These are phyloP conservation scores for Cytospora paraplurivora DNA, from an alignment of 2,329 filamentous ascomycete genomes.

Conservation along the genomic window DNA sequence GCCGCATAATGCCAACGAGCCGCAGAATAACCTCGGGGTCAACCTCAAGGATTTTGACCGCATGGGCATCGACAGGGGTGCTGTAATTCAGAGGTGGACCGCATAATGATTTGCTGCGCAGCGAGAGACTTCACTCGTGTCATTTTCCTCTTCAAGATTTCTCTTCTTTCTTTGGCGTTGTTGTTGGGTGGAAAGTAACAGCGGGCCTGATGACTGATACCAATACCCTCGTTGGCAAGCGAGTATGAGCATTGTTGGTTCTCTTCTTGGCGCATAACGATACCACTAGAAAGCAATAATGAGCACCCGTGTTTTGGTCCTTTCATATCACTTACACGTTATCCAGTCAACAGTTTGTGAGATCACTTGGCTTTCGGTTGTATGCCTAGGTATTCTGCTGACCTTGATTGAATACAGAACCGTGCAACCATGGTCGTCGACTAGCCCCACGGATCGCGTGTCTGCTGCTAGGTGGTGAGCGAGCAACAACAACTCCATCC, in stretches of 20 bases:
- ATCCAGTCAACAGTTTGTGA: not conserved
- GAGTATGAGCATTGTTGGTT: constrained; percentile 19
- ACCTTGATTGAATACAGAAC: no score
- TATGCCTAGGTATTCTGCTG: no score
- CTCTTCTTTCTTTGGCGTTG: not conserved
- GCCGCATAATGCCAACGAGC: not conserved
- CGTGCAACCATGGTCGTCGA: not conserved
- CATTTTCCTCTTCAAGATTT: not conserved
- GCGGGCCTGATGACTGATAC: constrained; percentile 17
- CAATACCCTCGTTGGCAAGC: not conserved
- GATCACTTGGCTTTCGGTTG: not conserved
- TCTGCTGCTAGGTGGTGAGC: not conserved
- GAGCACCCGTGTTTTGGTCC: not conserved
- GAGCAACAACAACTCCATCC: not conserved
- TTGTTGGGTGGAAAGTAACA: not conserved
- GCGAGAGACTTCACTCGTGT: not conserved
- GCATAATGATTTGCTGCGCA: not conserved
- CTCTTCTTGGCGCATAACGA: constrained; percentile 20
- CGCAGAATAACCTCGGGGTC: not conserved
- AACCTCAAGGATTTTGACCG: not conserved
- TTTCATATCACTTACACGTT: not conserved
- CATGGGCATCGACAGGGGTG: not conserved
- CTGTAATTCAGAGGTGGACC: not conserved
- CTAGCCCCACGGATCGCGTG: not conserved
- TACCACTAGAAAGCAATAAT: constrained; percentile 23